Base-by-base conservation (phyloP, 768 basidiomycete species). In the Suillus clintonianus region DNA sequence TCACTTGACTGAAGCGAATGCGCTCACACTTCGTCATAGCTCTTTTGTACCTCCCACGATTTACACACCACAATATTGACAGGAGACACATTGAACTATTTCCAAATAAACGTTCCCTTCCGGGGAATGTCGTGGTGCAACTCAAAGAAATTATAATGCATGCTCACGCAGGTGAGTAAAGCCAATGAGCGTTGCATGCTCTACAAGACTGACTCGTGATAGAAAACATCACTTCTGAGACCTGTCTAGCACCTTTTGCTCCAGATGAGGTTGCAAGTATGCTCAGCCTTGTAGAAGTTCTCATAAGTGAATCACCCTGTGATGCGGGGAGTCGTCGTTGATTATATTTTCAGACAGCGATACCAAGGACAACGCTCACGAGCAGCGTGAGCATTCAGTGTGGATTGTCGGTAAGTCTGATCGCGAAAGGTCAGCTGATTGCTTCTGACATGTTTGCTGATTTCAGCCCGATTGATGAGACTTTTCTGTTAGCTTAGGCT, bases 391-490 rank as follows among this genome's bases (percentile, higher is more conserved):
- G 39, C 57, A 59, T 24, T 59, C 42, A 1, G 57, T 59, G 30
- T 24, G 36, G 19, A 39, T 59, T 8, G 14, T 42, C 8, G 57
- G 57, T 59, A 24, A 30, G n/a, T 27, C 9, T 60, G 5, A 51
- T 51, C 42, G 10, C 22, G 14, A 30, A 30, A 32, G 27, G 15
- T 9, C 5, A 11, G 45, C 1, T 42, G 1, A 11, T 14, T 24
- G 22, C 47, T 47, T 24, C 30, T 59, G 15, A 59, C 30, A 39
- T 1, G 7, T 24, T 11, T 4, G 5, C 24, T 42, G 14, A 24
- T 64, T 8, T 59, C 56, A 83, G 82, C 75, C 36, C 77, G 79
- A 19, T 65, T 82, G 8, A 82, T 85, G 83, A 72, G 69, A 51
- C 65, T 77, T 13, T 81, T 82, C 62, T 67, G 83, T 82, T 64